phyloP scores from a whole-genome alignment of 768 basidiomycete species.

The Mrakia frigida region DNA sequence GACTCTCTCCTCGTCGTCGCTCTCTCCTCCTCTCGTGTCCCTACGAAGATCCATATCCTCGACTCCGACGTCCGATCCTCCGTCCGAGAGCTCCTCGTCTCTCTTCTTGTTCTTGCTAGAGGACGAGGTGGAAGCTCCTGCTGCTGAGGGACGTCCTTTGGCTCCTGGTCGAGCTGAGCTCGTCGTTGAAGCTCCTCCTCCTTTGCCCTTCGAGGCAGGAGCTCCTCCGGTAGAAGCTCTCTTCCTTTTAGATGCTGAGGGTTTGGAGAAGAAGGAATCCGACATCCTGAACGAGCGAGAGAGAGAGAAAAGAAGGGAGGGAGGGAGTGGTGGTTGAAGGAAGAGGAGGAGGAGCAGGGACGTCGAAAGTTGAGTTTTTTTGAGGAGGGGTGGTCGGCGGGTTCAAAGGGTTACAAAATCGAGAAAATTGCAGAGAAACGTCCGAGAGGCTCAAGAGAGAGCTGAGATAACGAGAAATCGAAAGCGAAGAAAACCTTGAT shows the following conservation, averaged over 20 bases:
- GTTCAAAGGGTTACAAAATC: too few species aligned
- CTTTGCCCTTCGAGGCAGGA: not conserved
- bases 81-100: conserved; percentile 39
- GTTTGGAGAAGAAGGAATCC: conserved; percentile 30
- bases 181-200: not conserved
- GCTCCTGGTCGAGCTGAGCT: conserved; percentile 2
- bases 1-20: conserved; percentile 69
- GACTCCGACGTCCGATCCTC: conserved; percentile 42
- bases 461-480: too few species aligned
- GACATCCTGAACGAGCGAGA: conserved; percentile 11
- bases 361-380: too few species aligned
- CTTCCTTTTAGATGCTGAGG: conserved; percentile 23
- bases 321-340: not conserved
- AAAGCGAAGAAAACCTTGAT: too few species aligned
- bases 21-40: conserved; percentile 60
- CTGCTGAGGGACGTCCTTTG: not conserved
- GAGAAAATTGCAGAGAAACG: too few species aligned
- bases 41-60: conserved; percentile 70
- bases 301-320: not conserved
- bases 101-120: conserved; percentile 26
- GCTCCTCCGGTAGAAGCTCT: conserved; percentile 1
- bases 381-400: too few species aligned
- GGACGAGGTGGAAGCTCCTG: not conserved
- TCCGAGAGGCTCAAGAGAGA: too few species aligned
- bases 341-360: not conserved